Percentiles rank a stretch among this genome's conserved stretches.
Evolutionary conservation across 306 rosid genomes (phyloP).

Genomic region (Astragalus membranaceus): DNA sequence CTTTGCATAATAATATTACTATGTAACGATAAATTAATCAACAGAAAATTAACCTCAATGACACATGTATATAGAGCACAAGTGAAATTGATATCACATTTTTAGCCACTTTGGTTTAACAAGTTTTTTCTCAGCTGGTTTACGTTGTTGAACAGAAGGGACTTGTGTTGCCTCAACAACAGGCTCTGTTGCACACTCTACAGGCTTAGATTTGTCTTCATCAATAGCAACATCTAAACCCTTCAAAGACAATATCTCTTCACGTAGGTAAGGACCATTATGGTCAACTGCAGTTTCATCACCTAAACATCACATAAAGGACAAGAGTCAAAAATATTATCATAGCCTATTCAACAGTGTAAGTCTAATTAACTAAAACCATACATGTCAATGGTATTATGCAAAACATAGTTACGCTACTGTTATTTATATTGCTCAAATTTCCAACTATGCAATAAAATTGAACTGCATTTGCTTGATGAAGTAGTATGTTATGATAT

Average conservation of each 20-base stretch:
- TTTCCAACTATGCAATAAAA: background rate
- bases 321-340: background rate
- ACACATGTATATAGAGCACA: too few relatives aligned
- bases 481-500: background rate
- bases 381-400: background rate
- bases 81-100: slow-evolving; percentile 33
- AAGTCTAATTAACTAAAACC: background rate
- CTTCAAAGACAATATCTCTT: slow-evolving; percentile 60
- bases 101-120: slow-evolving; percentile 80
- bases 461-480: background rate
- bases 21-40: too few relatives aligned
- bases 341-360: background rate
- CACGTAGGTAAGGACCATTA: slow-evolving; percentile 44
- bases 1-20: too few relatives aligned
- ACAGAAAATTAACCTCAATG: too few relatives aligned
- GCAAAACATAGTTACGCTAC: background rate
- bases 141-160: slow-evolving; percentile 47
- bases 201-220: slow-evolving; percentile 34
- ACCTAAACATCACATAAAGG: slow-evolving; percentile 25
- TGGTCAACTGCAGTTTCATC: slow-evolving; percentile 24
- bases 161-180: slow-evolving; percentile 20
- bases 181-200: slow-evolving; percentile 26
- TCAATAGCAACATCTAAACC: slow-evolving; percentile 35
- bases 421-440: background rate
- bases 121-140: slow-evolving; percentile 53